Evolutionary conservation across 768 basidiomycete species (phyloP), one percentile per base, ranked within the genome.

Genomic region (Leccinum ochraceum): DNA sequence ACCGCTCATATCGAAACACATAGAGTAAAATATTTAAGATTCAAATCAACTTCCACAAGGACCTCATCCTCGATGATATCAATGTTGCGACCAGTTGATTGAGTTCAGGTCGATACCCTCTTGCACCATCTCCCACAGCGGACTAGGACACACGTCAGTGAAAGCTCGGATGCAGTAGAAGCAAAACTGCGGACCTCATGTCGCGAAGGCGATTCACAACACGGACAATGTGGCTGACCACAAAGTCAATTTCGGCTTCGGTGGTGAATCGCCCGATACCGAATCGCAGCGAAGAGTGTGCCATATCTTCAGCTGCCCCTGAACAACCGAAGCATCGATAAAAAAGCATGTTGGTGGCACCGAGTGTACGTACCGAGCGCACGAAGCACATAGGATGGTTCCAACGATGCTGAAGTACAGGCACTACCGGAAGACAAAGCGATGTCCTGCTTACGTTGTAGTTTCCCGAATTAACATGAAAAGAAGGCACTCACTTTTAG

Each of bases 91-190:
- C 95, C 95, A 98, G 76, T 98, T 85, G 72, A 98, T 99, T 17
- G 90, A 82, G 71, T 87, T 94, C 67, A 98, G 85, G 74, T 99
- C 97, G 61, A 98, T 95, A 48, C 96, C 96, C 73, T 98, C 97
- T 77, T 97, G 94, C 16, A 98, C 95, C 95, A 99, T 98, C 78
- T 99, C 97, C 96, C 96, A 99, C 57, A 99, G 77, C 36, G 97
- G 97, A 70, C 94, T 93, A 28, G 24, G 42, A 52, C 53, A 26
- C 32, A 26, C 55, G 53, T 67, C 30, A 64, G 54, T 32, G 61
- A 54, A 57, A 63, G 34, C 52, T n/a, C 58, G 6, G 28, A 42
- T 42, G 17, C 11, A 59, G 22, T 53, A 55, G 46, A 22, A 58
- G 34, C 26, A 54, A 54, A 49, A 56, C 42, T 32, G 71, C 81